A percentile compares a stretch with the other conserved stretches of the same genome.
Evolutionary conservation across 306 rosid species (phyloP).

Genomic region (Cucurbita argyrosperma): DNA sequence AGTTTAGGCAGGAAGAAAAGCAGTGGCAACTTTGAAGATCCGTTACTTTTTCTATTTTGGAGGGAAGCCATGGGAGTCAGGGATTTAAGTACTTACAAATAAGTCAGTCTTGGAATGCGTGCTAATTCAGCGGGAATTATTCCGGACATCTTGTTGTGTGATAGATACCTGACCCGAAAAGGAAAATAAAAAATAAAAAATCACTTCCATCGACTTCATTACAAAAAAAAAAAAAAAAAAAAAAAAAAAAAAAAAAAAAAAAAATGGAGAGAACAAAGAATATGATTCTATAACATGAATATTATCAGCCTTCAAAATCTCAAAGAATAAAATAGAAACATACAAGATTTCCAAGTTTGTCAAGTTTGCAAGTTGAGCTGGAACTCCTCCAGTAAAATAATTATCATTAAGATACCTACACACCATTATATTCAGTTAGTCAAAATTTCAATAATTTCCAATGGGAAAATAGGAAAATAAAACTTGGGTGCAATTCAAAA

Average conservation of each 20-base stretch:
- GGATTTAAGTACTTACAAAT: constrained; percentile 54
- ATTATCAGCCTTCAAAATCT: not conserved
- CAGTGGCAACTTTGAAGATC: not conserved
- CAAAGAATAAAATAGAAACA: constrained; percentile 11
- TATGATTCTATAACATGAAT: not conserved
- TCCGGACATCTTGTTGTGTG: constrained; percentile 92
- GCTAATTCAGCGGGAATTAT: constrained; percentile 70
- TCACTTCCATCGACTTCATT: not conserved
- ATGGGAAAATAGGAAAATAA: not conserved
- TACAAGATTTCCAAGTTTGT: constrained; percentile 88
- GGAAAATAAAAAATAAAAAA: not conserved
- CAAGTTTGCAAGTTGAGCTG: constrained; percentile 89
- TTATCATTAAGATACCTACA: constrained; percentile 79
- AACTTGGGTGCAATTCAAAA: not conserved
- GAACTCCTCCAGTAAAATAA: constrained; percentile 90
- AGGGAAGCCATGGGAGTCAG: not conserved
- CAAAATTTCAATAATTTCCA: constrained; percentile 1
- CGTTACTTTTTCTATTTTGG: not conserved
- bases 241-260: constrained; percentile 4
- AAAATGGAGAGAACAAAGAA: not conserved
- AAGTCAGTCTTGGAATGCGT: constrained; percentile 67
- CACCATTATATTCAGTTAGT: not conserved
- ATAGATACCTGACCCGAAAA: constrained; percentile 56
- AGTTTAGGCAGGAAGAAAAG: not conserved
- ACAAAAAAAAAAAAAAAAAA: not conserved